Conservation (phyloP, 1,139 yeast species). For the Candida sojae region DNA sequence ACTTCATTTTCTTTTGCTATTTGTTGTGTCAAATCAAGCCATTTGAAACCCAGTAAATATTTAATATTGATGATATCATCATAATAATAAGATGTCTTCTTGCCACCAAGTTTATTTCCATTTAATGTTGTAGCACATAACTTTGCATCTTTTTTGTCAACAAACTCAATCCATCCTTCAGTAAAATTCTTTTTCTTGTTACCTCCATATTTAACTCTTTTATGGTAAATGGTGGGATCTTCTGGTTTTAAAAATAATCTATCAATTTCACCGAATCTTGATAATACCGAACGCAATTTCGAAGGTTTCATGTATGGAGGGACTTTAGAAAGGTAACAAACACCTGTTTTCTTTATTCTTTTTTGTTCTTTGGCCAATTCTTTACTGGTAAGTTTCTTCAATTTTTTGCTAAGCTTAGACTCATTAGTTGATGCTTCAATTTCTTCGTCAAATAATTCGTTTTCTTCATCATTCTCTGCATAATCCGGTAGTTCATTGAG, state of each 20-base stretch:
- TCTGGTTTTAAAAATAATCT: conserved; percentile 88
- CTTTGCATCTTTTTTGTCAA: conserved; percentile 82
- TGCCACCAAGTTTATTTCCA: conserved; percentile 90
- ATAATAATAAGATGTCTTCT: conserved; percentile 86
- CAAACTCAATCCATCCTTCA: conserved; percentile 98
- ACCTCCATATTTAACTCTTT: conserved; percentile 87
- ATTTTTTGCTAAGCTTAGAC: conserved; percentile 27
- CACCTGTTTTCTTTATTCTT: conserved; percentile 76
- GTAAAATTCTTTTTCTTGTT: conserved; percentile 84
- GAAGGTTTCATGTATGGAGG: conserved; percentile 99
- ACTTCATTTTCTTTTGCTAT: conserved; percentile 88
- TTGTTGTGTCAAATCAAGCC: conserved; percentile 94
- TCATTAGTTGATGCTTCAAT: conserved; percentile 12
- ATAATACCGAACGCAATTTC: conserved; percentile 76
- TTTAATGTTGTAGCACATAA: conserved; percentile 83
- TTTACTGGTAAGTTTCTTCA: conserved; percentile 53
- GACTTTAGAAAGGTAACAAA: conserved; percentile 81
- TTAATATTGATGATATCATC: conserved; percentile 93
- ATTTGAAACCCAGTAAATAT: conserved; percentile 87
- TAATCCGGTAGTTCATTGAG: conserved; percentile 10
- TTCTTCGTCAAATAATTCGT: conserved; percentile 9
- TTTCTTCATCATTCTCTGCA: conserved; percentile 17
- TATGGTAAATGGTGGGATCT: conserved; percentile 61
- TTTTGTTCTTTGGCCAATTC: conserved; percentile 59
- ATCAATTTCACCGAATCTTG: conserved; percentile 83